Evolutionary conservation across 768 basidiomycete species (phyloP), one percentile per base, ranked within the genome.

Genomic region (Lepiota brunneoincarnata): DNA sequence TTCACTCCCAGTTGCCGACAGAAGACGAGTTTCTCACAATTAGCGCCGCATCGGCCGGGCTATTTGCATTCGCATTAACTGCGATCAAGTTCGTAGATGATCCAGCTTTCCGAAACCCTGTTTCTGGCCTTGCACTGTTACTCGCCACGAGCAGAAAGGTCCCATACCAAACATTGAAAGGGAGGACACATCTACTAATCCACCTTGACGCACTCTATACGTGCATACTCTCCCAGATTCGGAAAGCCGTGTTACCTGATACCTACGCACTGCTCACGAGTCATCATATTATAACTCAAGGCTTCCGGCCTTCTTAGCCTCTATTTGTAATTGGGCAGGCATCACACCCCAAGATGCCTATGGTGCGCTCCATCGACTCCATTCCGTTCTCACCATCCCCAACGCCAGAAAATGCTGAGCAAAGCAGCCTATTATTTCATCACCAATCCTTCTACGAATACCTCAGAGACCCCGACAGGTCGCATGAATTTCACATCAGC

Each of bases 61-160:
- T n/a, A n/a, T n/a, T n/a, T n/a, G n/a, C n/a, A n/a, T n/a, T n/a
- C n/a, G n/a, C n/a, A n/a, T n/a, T n/a, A n/a, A n/a, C n/a, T n/a
- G n/a, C n/a, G n/a, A n/a, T n/a, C n/a, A n/a, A 60, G 15, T 67
- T 59, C 51, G 52, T 67, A 23, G 62, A 51, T 9, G 57, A 58
- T 6, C 24, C 26, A 26, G 23, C 4, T n/a, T 45, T 28, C 18
- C 9, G 44, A 15, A 26, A 54, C 11, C 51, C 56, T 3, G 36
- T 35, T 2, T 17, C 12, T 20, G 39, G 58, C 42, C 10, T 38
- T 39, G 12, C 52, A 39, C 4, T 15, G 3, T 23, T 31, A 11
- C 23, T 45, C 23, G 24, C 5, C n/a, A 12, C 9, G 9, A 17
- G 26, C 23, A 28, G 34, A 15, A 3, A 10, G 6, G 24, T 2